Evolutionary conservation across 2,329 filamentous ascomycete species (phyloP).

Genomic region (Mycosphaerella sp.): DNA sequence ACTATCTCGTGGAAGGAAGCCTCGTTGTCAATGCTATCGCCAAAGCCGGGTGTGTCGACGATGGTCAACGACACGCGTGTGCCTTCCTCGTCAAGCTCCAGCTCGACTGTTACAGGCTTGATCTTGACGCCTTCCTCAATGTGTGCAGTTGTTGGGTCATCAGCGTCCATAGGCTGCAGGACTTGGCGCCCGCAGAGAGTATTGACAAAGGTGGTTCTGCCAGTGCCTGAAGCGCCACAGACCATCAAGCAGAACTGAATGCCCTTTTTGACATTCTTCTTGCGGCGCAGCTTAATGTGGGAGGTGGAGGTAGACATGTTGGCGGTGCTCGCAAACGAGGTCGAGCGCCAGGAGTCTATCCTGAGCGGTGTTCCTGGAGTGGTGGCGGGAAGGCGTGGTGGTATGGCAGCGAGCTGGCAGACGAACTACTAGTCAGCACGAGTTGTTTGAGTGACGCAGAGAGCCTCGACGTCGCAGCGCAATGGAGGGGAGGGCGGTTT

Average conservation of each 20-base stretch:
- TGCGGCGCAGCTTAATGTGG: conserved; percentile 87
- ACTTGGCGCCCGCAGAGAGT: conserved; percentile 96
- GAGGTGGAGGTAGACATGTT: conserved; percentile 32
- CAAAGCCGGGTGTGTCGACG: conserved; percentile 96
- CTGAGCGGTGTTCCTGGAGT: conserved; percentile 16
- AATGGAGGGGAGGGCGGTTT: not conserved
- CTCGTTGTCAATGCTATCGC: conserved; percentile 99
- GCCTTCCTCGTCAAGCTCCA: conserved; percentile 96
- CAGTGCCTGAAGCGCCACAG: conserved; percentile 96
- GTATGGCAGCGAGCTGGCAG: not conserved
- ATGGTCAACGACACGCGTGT: conserved; percentile 97
- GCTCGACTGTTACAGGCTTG: conserved; percentile 94
- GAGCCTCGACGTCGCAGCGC: too few relatives aligned
- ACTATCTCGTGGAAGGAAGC: conserved; percentile 92
- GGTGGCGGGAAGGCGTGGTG: not conserved
- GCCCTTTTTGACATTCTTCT: conserved; percentile 99
- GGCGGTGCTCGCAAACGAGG: conserved; percentile 15
- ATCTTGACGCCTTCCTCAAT: conserved; percentile 97
- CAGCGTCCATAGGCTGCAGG: conserved; percentile 82
- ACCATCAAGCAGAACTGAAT: conserved; percentile 99
- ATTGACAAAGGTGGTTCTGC: conserved; percentile 98
- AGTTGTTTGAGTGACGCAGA: too few relatives aligned
- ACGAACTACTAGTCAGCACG: too few relatives aligned
- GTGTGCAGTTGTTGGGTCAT: conserved; percentile 82
- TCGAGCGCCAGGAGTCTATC: conserved; percentile 23